Percentiles rank a stretch among this genome's conserved stretches.
phyloP scores from a whole-genome alignment of 805 yeast genomes.

The Candida sakaeoensis region DNA sequence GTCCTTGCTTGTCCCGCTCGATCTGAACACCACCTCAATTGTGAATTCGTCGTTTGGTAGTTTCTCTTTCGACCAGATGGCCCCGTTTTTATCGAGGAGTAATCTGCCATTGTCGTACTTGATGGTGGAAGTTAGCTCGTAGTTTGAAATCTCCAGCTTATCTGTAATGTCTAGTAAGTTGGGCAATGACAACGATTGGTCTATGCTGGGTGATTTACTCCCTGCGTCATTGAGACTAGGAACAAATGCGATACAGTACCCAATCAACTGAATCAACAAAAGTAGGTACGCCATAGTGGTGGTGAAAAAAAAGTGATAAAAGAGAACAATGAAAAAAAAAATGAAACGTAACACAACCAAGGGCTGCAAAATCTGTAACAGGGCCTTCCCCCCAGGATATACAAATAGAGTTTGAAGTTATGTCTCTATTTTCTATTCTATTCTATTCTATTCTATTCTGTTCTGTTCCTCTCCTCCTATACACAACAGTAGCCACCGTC shows the following conservation, averaged over 20 bases:
- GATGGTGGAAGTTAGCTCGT: constrained; percentile 56
- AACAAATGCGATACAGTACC: not conserved
- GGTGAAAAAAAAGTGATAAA: not conserved
- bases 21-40: constrained; percentile 59
- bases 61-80: constrained; percentile 18
- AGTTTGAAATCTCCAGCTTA: constrained; percentile 22
- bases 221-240: constrained; percentile 1
- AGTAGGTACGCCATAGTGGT: not conserved
- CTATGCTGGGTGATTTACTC: not conserved
- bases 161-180: constrained; percentile 25
- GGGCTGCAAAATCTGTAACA: too few species aligned
- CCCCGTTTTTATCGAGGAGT: constrained; percentile 16
- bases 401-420: too few species aligned
- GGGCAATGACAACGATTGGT: constrained; percentile 26
- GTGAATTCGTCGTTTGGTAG: constrained; percentile 47
- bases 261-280: not conserved
- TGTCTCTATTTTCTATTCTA: too few species aligned
- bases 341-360: not conserved
- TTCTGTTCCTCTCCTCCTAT: not conserved
- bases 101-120: constrained; percentile 77
- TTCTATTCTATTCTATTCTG: not conserved
- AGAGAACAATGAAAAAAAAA: constrained; percentile 2
- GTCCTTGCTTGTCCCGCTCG: constrained; percentile 39
- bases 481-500: constrained; percentile 73
- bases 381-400: too few species aligned